Conservation (phyloP, 345 rosid genomes). For the Melaleuca quinquenervia region DNA sequence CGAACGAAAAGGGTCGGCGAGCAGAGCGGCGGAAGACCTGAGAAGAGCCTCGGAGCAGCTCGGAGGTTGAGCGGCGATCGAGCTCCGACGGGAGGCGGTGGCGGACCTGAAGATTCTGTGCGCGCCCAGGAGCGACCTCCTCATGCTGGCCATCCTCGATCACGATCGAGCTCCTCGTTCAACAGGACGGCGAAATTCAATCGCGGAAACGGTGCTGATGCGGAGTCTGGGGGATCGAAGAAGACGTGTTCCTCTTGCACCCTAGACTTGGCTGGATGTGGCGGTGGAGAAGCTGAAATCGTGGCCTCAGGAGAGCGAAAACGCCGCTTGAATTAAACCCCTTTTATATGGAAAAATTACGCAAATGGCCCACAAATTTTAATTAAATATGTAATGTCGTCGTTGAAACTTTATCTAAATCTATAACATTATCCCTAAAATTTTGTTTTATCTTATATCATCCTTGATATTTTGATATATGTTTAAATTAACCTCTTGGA, state of each 20-base stretch:
- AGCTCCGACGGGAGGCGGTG: slow-evolving; percentile 8
- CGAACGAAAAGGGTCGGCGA: neutral
- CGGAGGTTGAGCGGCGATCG: slow-evolving; percentile 1
- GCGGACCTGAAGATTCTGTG: slow-evolving; percentile 31
- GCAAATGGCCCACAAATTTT: too few relatives aligned
- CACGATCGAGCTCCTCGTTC: neutral
- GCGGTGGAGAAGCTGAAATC: neutral
- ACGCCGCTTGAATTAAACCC: neutral
- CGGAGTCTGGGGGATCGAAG: neutral
- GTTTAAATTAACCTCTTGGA: too few relatives aligned
- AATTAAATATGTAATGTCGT: too few relatives aligned
- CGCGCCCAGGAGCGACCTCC: slow-evolving; percentile 30
- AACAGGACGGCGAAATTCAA: neutral
- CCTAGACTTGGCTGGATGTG: neutral
- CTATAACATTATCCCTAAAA: too few relatives aligned
- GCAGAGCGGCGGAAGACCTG: slow-evolving; percentile 6
- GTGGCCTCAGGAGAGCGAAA: neutral
- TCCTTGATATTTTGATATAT: too few relatives aligned
- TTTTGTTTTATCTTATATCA: too few relatives aligned
- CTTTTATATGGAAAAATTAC: too few relatives aligned
- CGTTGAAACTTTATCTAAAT: too few relatives aligned
- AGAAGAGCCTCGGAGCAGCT: neutral
- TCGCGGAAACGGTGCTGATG: neutral
- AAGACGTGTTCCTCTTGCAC: neutral
- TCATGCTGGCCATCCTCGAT: slow-evolving; percentile 33